Evolutionary conservation across 2,329 filamentous ascomycete species (phyloP), one percentile per base, ranked within the genome.

Genomic region (Alternaria conjuncta): DNA sequence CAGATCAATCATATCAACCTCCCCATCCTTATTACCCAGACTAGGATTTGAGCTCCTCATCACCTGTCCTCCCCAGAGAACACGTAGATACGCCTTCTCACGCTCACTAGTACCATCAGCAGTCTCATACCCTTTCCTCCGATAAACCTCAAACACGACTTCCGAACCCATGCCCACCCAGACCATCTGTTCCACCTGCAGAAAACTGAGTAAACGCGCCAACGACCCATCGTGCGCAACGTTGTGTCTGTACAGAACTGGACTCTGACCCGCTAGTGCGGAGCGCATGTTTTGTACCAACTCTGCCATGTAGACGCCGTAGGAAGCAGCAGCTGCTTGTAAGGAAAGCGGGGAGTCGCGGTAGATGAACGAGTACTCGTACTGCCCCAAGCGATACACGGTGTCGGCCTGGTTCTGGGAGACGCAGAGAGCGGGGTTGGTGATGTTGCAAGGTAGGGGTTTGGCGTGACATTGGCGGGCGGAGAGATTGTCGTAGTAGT

Each of bases 161-260:
- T 95, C 92, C 10, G 88, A 84, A 0, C 92, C 92, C 92, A 95
- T 94, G 0, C 92, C 92, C 0, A 92, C 92, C 92, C 92, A 95
- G 1, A 93, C 88, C 92, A 95, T 95, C 56, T 84, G 78, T 21
- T 93, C 89, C 2, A 91, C 73, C 80, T 95, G 92, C 73, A 96
- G 75, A 15, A 94, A 85, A 3, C 87, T 87, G 21, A 96, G 81
- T 7, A 95, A 72, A 3, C 88, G 82, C 11, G 90, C 88, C 7
- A 94, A 74, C 4, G 88, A 90, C 3, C 92, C 93, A 71, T 96
- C 93, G 71, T 96, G 92, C 3, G 92, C 92, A 41, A 96, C 85
- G 67, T 95, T 94, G 74, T 96, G 92, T 46, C 88, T 80, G 75
- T 93, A 95, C 11, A 83, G 80, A 0, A 87, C 77, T 2, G 64